Evolutionary conservation across 2,329 filamentous ascomycete species (phyloP).

Genomic region (Plenodomus lindquistii): DNA sequence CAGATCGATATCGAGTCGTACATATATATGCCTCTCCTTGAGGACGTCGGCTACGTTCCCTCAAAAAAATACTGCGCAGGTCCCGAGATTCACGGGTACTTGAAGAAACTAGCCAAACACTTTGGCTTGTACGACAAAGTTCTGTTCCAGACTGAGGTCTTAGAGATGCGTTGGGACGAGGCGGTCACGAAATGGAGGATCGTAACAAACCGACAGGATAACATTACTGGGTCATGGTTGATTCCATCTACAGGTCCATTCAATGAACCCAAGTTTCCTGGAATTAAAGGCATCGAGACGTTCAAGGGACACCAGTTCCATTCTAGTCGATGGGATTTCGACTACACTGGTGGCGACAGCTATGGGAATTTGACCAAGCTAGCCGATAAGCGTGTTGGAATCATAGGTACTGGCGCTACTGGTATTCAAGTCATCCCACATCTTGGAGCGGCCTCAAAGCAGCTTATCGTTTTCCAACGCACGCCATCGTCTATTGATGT

Average conservation of each 20-base stretch:
- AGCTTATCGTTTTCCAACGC: slow-evolving; percentile 61
- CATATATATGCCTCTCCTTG: slow-evolving; percentile 63
- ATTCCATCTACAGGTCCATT: slow-evolving; percentile 49
- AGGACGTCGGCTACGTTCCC: slow-evolving; percentile 63
- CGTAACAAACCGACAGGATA: slow-evolving; percentile 24
- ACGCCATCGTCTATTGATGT: slow-evolving; percentile 54
- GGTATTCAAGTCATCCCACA: slow-evolving; percentile 43
- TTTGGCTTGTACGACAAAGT: no score
- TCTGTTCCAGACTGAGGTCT: slow-evolving; percentile 55
- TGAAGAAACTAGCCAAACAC: slow-evolving; percentile 35
- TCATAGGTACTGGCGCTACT: slow-evolving; percentile 42
- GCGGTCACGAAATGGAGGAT: slow-evolving; percentile 36
- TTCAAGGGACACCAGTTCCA: slow-evolving; percentile 38
- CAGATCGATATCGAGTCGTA: slow-evolving; percentile 64
- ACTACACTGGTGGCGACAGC: slow-evolving; percentile 28
- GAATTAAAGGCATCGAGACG: slow-evolving; percentile 23
- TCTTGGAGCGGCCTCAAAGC: slow-evolving; percentile 52
- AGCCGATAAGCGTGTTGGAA: slow-evolving; percentile 39
- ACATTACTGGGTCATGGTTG: slow-evolving; percentile 46
- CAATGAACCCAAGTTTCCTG: slow-evolving; percentile 45
- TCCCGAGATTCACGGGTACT: slow-evolving; percentile 52
- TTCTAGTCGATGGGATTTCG: slow-evolving; percentile 32
- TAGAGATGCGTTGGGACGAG: slow-evolving; percentile 55
- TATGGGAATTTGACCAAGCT: slow-evolving; percentile 38
- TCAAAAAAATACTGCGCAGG: slow-evolving; percentile 52